phyloP scores from a whole-genome alignment of 1,284 basidiomycete genomes.

The Thelephora terrestris region DNA sequence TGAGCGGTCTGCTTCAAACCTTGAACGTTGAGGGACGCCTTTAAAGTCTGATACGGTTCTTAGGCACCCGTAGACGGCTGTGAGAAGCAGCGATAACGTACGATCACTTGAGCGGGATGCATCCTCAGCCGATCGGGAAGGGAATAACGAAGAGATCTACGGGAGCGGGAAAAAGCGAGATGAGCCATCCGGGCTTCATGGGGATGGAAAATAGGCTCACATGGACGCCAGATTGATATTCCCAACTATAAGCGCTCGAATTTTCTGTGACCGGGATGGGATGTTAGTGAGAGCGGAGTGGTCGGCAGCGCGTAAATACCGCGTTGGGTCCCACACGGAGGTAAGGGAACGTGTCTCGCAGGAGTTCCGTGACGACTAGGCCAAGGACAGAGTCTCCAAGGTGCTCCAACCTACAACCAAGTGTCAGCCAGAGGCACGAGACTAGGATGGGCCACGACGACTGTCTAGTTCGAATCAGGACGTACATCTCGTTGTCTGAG shows the following conservation, averaged over 20 bases:
- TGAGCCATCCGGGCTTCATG: neutral
- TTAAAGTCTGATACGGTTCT: conserved; percentile 29
- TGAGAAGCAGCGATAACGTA: neutral
- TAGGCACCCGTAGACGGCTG: neutral
- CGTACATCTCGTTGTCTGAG: conserved; percentile 70
- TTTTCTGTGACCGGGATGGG: conserved; percentile 40
- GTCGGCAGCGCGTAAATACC: conserved; percentile 28
- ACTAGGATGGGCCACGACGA: neutral
- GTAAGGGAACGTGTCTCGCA: conserved; percentile 52
- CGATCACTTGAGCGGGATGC: conserved; percentile 58
- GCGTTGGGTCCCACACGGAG: conserved; percentile 69
- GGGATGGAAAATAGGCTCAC: conserved; percentile 26
- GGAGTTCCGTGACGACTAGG: conserved; percentile 50
- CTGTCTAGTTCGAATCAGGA: conserved; percentile 2
- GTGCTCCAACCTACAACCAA: conserved; percentile 48
- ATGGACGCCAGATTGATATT: conserved; percentile 63
- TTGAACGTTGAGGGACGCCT: conserved; percentile 57
- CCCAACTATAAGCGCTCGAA: conserved; percentile 57
- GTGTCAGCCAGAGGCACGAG: neutral
- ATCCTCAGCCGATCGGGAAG: conserved; percentile 49
- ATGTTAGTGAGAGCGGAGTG: neutral
- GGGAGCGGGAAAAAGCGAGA: neutral
- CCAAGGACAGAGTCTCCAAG: conserved; percentile 63
- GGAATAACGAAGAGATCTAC: conserved; percentile 50
- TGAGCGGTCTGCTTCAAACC: conserved; percentile 28